Evolutionary conservation across 257 asterid genomes (phyloP).

Genomic region (Nicotiana knightiana): DNA sequence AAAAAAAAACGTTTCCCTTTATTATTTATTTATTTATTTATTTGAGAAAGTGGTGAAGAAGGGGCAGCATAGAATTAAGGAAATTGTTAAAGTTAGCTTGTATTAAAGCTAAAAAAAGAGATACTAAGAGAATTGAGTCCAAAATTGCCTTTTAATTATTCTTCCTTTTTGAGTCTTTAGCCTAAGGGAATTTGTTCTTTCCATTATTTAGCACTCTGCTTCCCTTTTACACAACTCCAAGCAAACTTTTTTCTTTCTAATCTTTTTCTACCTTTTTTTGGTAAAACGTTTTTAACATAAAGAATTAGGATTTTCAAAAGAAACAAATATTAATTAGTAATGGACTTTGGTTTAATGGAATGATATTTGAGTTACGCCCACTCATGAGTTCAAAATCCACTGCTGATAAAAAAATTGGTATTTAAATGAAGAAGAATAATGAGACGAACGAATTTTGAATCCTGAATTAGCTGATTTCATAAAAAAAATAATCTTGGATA

Average conservation of each 20-base stretch:
- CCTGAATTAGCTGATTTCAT: too few relatives aligned
- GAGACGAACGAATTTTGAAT: too few relatives aligned
- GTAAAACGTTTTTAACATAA: neutral
- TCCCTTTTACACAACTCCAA: neutral
- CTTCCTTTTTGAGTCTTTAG: slow-evolving; percentile 5
- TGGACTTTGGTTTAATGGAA: too few relatives aligned
- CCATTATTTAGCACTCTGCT: neutral
- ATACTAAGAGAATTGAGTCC: slow-evolving; percentile 8
- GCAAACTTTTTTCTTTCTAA: neutral
- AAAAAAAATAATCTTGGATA: too few relatives aligned
- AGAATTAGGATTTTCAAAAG: neutral
- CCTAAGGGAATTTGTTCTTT: slow-evolving; percentile 31
- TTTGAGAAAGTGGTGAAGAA: slow-evolving; percentile 3
- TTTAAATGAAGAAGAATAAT: too few relatives aligned
- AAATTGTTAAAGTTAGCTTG: slow-evolving; percentile 30
- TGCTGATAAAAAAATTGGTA: too few relatives aligned
- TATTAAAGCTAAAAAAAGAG: slow-evolving; percentile 26
- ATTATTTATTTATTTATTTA: neutral
- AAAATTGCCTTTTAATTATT: slow-evolving; percentile 10
- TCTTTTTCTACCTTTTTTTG: neutral
- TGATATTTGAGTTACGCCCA: too few relatives aligned
- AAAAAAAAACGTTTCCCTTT: neutral
- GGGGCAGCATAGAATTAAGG: neutral
- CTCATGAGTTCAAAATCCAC: too few relatives aligned
- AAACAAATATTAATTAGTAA: neutral